Evolutionary conservation across 257 asterid species (phyloP).

Genomic region (Henckelia pumila): DNA sequence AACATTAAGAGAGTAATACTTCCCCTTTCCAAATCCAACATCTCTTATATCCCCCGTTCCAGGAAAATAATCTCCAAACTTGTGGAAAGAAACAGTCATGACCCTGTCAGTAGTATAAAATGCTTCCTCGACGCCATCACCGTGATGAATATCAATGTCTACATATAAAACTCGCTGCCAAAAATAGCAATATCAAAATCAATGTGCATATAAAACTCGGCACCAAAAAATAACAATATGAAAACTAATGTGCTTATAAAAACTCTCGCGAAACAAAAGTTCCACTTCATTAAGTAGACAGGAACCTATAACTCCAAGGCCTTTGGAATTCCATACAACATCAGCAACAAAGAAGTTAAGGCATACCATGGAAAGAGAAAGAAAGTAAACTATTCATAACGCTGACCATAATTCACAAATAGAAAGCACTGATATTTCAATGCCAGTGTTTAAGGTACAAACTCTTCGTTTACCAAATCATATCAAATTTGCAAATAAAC

Average conservation of each 20-base stretch:
- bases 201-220: neutral
- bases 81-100: constrained; percentile 65
- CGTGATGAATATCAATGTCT: constrained; percentile 66
- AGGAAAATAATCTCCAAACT: constrained; percentile 66
- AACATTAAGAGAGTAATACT: constrained; percentile 60
- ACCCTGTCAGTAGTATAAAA: constrained; percentile 70
- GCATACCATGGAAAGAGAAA: neutral
- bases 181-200: constrained; percentile 1
- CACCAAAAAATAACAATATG: neutral
- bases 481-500: neutral
- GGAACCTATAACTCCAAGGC: neutral
- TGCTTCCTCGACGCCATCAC: constrained; percentile 69
- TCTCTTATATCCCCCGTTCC: constrained; percentile 67
- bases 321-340: neutral
- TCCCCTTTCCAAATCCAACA: constrained; percentile 57
- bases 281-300: neutral
- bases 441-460: neutral
- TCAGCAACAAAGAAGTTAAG: neutral
- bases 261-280: constrained; percentile 2
- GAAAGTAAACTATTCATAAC: neutral
- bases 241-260: constrained; percentile 10
- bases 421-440: neutral
- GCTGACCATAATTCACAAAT: neutral
- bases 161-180: constrained; percentile 62
- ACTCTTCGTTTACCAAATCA: neutral